A percentile compares a stretch with the other conserved stretches of the same genome.
These are phyloP conservation scores for Turritis glabra DNA, from an alignment of 345 rosid species.

Conservation along the genomic window DNA sequence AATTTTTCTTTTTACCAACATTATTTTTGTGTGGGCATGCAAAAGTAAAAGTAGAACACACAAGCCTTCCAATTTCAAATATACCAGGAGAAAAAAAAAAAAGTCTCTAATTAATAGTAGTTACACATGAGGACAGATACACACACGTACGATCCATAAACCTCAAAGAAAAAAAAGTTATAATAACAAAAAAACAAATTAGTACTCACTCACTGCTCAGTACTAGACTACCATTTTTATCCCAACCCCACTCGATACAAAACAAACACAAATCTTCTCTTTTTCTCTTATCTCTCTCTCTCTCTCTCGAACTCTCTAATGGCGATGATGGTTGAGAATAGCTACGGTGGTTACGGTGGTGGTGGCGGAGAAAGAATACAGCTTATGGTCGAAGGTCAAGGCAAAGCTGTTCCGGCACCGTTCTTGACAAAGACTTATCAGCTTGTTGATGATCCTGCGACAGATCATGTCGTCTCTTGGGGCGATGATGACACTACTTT, in stretches of 20 bases:
- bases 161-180: slow-evolving; percentile 4
- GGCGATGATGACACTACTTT: slow-evolving; percentile 88
- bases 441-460: slow-evolving; percentile 83
- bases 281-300: slow-evolving; percentile 7
- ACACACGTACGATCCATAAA: slow-evolving; percentile 37
- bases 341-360: slow-evolving; percentile 32
- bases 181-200: slow-evolving; percentile 14
- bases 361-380: slow-evolving; percentile 63
- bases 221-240: slow-evolving; percentile 47
- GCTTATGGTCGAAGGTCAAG: slow-evolving; percentile 78
- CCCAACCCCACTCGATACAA: slow-evolving; percentile 35
- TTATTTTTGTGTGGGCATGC: slow-evolving; percentile 3
- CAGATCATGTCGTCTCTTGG: slow-evolving; percentile 93
- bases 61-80: slow-evolving; percentile 17
- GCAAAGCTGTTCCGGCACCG: slow-evolving; percentile 89
- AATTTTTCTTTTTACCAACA: background rate
- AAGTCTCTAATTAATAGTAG: slow-evolving; percentile 25
- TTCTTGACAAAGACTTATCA: slow-evolving; percentile 95
- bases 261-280: slow-evolving; percentile 19
- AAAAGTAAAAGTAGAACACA: slow-evolving; percentile 18
- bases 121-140: slow-evolving; percentile 38
- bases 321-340: slow-evolving; percentile 31
- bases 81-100: slow-evolving; percentile 17
- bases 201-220: slow-evolving; percentile 34
- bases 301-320: slow-evolving; percentile 11